Evolutionary conservation across 805 yeast genomes (phyloP), one percentile per base, ranked within the genome.

Genomic region (Kodamaea jinghongensis): DNA sequence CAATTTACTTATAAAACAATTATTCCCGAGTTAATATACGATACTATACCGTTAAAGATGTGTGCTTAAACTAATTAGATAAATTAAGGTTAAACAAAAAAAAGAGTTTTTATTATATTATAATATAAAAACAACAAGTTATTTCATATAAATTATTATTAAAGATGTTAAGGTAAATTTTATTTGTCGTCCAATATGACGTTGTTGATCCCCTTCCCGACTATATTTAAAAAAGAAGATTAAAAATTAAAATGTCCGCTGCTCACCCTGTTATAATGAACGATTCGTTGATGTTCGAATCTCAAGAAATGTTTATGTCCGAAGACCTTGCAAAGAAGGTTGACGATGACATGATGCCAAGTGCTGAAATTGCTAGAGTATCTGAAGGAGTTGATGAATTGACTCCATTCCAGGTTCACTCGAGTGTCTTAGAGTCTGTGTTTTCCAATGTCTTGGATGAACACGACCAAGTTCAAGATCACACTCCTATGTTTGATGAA

Each of bases 401-500:
- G 17, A 66, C 81, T 38, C 81, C 83, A 8, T 58, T 76, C 44
- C 71, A 75, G 47, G 65, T 81, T 51, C 79, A 76, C 52, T 61
- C 76, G 10, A 67, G 73, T 36, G 72, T 76, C 22, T 55, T 78
- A 49, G 76, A 75, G 37, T 73, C 80, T 10, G 76, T 76, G 27
- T 76, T 78, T 50, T 60, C 69, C 26, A 57, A 55, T 45, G 55
- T 52, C 31, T 57, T 66, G 55, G 71, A 64, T 44, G 67, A 61
- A 36, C 42, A 48, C 42, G 55, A 52, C 43, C 56, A 54, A 31
- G 46, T 57, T 39, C 58, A 55, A 40, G 76, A 73, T 48, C 56
- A 61, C 37, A 68, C 80, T 51, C 82, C 86, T 42, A 75, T 81
- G 76, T 81, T 81, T 50, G 83, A 78, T 52, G 78, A 78, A 40